Evolutionary conservation across 495 filamentous ascomycete species (phyloP).

Genomic region (Penicillium antarcticum): DNA sequence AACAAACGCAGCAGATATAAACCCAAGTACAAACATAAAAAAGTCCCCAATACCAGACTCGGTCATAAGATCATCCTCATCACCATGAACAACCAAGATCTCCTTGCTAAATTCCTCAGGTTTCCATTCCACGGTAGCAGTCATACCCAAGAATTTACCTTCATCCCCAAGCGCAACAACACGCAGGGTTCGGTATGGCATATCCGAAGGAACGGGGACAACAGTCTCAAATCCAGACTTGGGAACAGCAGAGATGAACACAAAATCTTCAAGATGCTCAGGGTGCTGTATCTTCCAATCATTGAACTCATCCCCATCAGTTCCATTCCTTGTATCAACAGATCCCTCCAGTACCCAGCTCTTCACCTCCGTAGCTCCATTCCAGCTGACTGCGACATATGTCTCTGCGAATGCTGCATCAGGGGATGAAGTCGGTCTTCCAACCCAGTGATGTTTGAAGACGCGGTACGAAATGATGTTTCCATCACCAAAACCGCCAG

Average conservation of each 20-base stretch:
- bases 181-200: slow-evolving; percentile 6
- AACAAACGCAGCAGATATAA: slow-evolving; percentile 3
- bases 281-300: background rate
- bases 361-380: slow-evolving; percentile 39
- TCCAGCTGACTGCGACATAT: slow-evolving; percentile 35
- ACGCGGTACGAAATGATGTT: slow-evolving; percentile 35
- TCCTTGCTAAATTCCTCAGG: slow-evolving; percentile 11
- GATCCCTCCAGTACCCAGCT: slow-evolving; percentile 34
- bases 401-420: slow-evolving; percentile 25
- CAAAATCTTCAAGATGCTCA: slow-evolving; percentile 4
- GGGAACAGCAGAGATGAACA: slow-evolving; percentile 22
- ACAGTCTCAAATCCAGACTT: slow-evolving; percentile 35
- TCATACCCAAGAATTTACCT: slow-evolving; percentile 4
- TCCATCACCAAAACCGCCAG: slow-evolving; percentile 19
- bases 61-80: background rate
- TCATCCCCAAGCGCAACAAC: slow-evolving; percentile 13
- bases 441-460: slow-evolving; percentile 37
- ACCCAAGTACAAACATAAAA: slow-evolving; percentile 11
- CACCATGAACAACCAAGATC: slow-evolving; percentile 3
- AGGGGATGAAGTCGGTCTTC: slow-evolving; percentile 24
- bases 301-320: slow-evolving; percentile 7
- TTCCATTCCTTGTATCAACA: background rate
- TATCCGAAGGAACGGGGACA: slow-evolving; percentile 16
- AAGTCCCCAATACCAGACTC: background rate
- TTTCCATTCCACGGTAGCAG: slow-evolving; percentile 6